Evolutionary conservation across 306 rosid genomes (phyloP), one percentile per base, ranked within the genome.

Genomic region (Arachis hypogaea): DNA sequence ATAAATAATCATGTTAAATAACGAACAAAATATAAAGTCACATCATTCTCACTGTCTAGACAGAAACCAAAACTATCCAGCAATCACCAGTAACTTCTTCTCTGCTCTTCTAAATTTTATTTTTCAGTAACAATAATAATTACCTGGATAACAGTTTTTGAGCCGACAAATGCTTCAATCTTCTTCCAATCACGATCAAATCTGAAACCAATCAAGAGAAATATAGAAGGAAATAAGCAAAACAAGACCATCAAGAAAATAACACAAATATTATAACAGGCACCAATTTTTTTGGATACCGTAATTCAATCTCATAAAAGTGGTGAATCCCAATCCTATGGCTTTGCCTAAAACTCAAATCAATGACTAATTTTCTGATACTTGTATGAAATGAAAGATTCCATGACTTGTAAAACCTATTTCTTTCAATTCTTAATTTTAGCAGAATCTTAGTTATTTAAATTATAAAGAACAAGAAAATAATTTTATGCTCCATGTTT

Each of bases 101-200:
- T 57, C 43, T 60, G 46, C 66, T 70, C 62, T 30, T 61, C 58
- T 43, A 52, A 58, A 29, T 50, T 61, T 28, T 71, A 9, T 14
- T 11, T 1, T 49, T 66, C 11, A 71, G 4, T 12, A 2, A 4
- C 5, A 50, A 73, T 44, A 49, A 30, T 51, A 66, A 63, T 84
- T 88, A 94, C 99, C 98, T 95, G 99, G 70, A 95, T 92, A 71
- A 92, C 97, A n/a, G 98, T 88, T 85, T 95, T 95, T 44, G 99
- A 87, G 59, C 96, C 99, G 12, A 95, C 85, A 84, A 87, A 95
- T 63, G 99, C 98, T 88, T 88, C 97, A 78, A 95, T 95, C 88
- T 92, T 95, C 83, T 95, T 95, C 99, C 99, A 95, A 81, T 95
- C 99, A 40, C 99, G 98, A 74, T 92, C 97, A 41, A 92, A 95